Percentiles rank a stretch among this genome's conserved stretches.
Evolutionary conservation across 495 filamentous ascomycete genomes (phyloP).

Genomic region (Filosporella fistucella): DNA sequence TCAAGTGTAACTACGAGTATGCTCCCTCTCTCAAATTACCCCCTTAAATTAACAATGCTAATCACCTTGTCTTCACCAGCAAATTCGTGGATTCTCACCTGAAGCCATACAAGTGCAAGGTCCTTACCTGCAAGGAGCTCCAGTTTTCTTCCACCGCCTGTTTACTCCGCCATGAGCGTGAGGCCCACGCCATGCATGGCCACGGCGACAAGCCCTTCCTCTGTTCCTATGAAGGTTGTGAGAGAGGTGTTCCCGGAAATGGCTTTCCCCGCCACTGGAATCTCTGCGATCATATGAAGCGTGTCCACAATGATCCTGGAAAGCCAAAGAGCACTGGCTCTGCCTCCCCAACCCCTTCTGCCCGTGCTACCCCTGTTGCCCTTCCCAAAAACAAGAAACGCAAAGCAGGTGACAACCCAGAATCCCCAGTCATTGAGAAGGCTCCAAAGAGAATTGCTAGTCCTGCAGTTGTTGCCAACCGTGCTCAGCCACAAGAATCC

Average conservation of each 20-base stretch:
- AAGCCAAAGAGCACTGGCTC: slow-evolving; percentile 17
- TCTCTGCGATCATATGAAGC: slow-evolving; percentile 88
- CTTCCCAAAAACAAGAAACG: slow-evolving; percentile 19
- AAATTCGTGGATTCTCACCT: slow-evolving; percentile 94
- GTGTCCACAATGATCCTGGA: slow-evolving; percentile 75
- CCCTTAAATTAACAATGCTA: slow-evolving; percentile 19
- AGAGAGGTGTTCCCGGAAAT: slow-evolving; percentile 70
- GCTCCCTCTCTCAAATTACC: slow-evolving; percentile 26
- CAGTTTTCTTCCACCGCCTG: slow-evolving; percentile 92
- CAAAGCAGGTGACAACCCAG: slow-evolving; percentile 15
- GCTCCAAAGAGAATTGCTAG: slow-evolving; percentile 7
- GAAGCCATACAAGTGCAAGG: slow-evolving; percentile 91
- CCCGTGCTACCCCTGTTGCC: neutral
- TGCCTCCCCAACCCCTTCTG: slow-evolving; percentile 19
- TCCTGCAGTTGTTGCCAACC: slow-evolving; percentile 15
- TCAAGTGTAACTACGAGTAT: slow-evolving; percentile 98
- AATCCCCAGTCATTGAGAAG: slow-evolving; percentile 7
- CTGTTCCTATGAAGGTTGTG: slow-evolving; percentile 79
- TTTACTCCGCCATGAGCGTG: slow-evolving; percentile 89
- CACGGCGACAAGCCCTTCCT: slow-evolving; percentile 87
- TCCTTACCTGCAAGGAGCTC: slow-evolving; percentile 67
- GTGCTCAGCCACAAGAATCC: slow-evolving; percentile 17
- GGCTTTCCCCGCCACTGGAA: slow-evolving; percentile 95
- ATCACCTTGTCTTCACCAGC: slow-evolving; percentile 41
- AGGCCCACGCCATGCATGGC: slow-evolving; percentile 91